These are phyloP conservation scores for Wickerhamiella kurtzmanii DNA, from an alignment of 805 yeast species.

Conservation along the genomic window DNA sequence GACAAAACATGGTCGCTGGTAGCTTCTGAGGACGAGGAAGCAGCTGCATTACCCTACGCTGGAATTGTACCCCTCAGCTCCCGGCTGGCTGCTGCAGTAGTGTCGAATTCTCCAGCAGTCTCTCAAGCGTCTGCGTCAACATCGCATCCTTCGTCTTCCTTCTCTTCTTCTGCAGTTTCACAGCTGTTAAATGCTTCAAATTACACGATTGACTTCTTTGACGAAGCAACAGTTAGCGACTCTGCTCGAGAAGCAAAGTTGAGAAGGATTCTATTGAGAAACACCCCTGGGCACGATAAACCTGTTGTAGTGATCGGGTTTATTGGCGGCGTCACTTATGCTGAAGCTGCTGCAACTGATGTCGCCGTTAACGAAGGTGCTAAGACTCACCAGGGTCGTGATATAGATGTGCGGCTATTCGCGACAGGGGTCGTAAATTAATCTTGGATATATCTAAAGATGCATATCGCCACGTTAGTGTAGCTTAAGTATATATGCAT, in stretches of 20 bases:
- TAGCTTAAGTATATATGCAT: slow-evolving; percentile 11
- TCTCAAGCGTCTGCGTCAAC: too few species aligned
- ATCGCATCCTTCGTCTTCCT: too few species aligned
- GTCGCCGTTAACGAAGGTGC: slow-evolving; percentile 31
- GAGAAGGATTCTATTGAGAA: slow-evolving; percentile 23
- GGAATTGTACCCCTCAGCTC: slow-evolving; percentile 69
- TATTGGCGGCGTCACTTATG: slow-evolving; percentile 76
- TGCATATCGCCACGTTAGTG: too few species aligned
- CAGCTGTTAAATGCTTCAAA: slow-evolving; percentile 32
- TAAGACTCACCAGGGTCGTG: slow-evolving; percentile 24
- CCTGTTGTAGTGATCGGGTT: slow-evolving; percentile 37
- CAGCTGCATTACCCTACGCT: slow-evolving; percentile 35
- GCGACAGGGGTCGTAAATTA: slow-evolving; percentile 22
- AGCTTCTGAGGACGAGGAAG: slow-evolving; percentile 4
- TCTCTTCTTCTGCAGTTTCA: slow-evolving; percentile 1
- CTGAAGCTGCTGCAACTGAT: slow-evolving; percentile 65
- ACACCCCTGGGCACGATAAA: slow-evolving; percentile 22
- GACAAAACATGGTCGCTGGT: background rate
- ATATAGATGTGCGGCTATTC: slow-evolving; percentile 29
- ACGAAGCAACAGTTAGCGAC: slow-evolving; percentile 13
- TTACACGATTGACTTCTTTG: slow-evolving; percentile 23
- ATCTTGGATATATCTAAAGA: slow-evolving; percentile 37
- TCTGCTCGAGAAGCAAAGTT: slow-evolving; percentile 24
- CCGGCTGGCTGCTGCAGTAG: slow-evolving; percentile 44
- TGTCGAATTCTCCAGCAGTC: slow-evolving; percentile 10